Conservation (phyloP, 2,329 filamentous ascomycete genomes). For the Penicillium brevicompactum region DNA sequence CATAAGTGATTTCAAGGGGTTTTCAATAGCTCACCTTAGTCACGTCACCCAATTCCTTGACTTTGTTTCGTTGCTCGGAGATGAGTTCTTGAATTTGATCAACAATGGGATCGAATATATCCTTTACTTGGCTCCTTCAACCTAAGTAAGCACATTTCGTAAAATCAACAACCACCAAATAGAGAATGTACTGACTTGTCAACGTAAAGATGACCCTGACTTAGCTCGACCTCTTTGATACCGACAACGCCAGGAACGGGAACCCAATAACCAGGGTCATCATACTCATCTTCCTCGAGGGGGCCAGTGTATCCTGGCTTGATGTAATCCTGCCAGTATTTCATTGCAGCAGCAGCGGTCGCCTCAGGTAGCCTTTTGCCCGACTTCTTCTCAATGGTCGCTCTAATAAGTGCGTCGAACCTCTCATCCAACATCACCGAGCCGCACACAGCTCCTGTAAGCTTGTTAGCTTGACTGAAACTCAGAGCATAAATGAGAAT, state of each 20-base stretch:
- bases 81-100: conserved; percentile 28
- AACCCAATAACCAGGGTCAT: conserved; percentile 22
- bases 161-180: no score
- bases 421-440: conserved; percentile 33
- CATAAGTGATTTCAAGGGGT: no score
- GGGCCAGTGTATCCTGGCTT: conserved; percentile 28
- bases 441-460: conserved; percentile 32
- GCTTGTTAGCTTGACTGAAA: neutral
- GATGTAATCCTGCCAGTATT: conserved; percentile 34
- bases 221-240: conserved; percentile 18
- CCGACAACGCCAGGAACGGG: conserved; percentile 25
- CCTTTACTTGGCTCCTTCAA: conserved; percentile 14
- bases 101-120: conserved; percentile 33
- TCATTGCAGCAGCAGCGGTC: conserved; percentile 27
- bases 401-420: conserved; percentile 32
- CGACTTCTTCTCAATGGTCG: neutral
- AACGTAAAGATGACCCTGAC: no score
- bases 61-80: conserved; percentile 5
- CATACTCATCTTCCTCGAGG: conserved; percentile 24
- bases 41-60: no score
- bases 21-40: no score
- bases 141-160: neutral
- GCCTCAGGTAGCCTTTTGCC: conserved; percentile 30
- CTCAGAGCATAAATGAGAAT: no score
- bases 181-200: conserved; percentile 6